Base-by-base conservation (phyloP, 257 asterid genomes). In the Solanum commersonii region DNA sequence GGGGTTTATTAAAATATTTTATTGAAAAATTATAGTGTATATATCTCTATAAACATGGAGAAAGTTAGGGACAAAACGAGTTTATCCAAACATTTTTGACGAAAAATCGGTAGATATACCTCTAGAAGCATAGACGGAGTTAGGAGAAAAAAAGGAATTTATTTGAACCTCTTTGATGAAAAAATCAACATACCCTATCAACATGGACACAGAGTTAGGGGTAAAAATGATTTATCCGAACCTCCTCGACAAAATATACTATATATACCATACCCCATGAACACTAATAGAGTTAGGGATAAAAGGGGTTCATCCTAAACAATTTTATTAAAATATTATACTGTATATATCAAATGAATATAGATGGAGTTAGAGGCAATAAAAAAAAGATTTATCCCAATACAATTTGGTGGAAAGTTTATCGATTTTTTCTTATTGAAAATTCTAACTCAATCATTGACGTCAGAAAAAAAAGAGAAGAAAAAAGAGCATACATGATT, bases 401-500 rank as follows among this genome's bases (percentile, higher is more conserved):
- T 25, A 15, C 20, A 16, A 12, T 27, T 27, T 11, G 20, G 1
- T 3, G 20, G 0, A 13, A 67, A 11, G 15, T 63, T 4, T 56
- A 25, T 25, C 4, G 2, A 25, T 67, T 31, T 31, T 42, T 42
- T 5, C 14, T 73, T 6, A 72, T 3, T 73, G 3, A 73, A 73
- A 73, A 73, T 35, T 73, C 5, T 22, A 4, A 35, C 10, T 74
- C 16, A 0, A 5, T 2, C 44, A 1, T 5, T 6, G 14, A 5
- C 46, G 91, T 93, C 87, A 89, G 15, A 42, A 83, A 87, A 90
- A 60, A 8, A 35, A 65, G 40, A 71, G 22, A 37, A 31, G 74
- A 83, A 72, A n/a, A 76, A 27, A 85, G 86, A 60, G 29, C 91
- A 9, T 94, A 97, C 99, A 92, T 95, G 94, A 94, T 90, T 94